Conservation (phyloP, 768 basidiomycete genomes). For the Suillus bovinus region DNA sequence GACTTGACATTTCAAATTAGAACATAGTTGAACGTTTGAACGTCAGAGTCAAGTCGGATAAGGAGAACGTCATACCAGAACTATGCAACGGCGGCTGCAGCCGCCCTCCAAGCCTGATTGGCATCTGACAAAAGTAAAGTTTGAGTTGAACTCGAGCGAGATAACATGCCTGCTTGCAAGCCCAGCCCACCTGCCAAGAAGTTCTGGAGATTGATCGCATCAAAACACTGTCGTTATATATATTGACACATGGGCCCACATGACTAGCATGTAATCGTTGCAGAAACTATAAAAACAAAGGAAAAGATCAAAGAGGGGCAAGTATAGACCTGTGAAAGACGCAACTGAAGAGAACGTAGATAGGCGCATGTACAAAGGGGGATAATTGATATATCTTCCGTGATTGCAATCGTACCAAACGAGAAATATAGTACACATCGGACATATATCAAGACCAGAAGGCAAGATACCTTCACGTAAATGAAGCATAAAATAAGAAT, state of each 20-base stretch:
- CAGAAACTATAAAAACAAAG: slow-evolving; percentile 8
- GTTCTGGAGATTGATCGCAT: not conserved
- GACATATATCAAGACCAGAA: slow-evolving; percentile 18
- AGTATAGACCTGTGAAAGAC: slow-evolving; percentile 13
- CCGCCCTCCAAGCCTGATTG: not conserved
- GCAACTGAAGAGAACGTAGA: slow-evolving; percentile 10
- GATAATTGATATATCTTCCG: slow-evolving; percentile 9
- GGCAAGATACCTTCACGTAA: slow-evolving; percentile 16
- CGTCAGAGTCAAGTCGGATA: not conserved
- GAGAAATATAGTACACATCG: slow-evolving; percentile 12
- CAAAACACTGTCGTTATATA: not conserved
- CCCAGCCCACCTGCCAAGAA: not conserved
- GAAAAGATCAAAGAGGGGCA: slow-evolving; percentile 8
- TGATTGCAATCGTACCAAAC: slow-evolving; percentile 19
- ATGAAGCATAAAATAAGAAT: slow-evolving; percentile 21
- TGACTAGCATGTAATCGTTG: slow-evolving; percentile 16
- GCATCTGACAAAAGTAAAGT: not conserved
- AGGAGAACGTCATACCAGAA: not conserved
- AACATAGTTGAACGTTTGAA: too few relatives aligned
- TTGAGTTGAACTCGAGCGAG: not conserved
- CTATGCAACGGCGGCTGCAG: not conserved
- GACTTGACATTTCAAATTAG: too few relatives aligned
- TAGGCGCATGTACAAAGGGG: slow-evolving; percentile 15
- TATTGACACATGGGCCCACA: slow-evolving; percentile 8
- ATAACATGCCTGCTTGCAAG: not conserved